Evolutionary conservation across 2,329 filamentous ascomycete genomes (phyloP).

Genomic region (Scolecobasidium constrictum): DNA sequence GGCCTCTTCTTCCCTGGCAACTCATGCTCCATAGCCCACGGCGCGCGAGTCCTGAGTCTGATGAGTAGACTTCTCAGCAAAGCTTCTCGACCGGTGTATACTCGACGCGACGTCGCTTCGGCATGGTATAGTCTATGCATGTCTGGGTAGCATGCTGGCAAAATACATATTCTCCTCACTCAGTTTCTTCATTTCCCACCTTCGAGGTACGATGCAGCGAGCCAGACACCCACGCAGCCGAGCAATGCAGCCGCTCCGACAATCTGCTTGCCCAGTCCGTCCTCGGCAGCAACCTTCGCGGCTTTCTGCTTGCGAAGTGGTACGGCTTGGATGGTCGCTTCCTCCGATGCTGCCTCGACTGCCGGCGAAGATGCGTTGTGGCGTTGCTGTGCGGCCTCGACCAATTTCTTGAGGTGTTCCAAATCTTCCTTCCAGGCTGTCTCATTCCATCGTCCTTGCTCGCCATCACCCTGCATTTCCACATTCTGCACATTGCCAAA

Average conservation of each 20-base stretch:
- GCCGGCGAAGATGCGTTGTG: slow-evolving; percentile 20
- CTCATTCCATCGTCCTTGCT: slow-evolving; percentile 30
- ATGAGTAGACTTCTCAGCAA: too few species aligned
- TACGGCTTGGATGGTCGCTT: slow-evolving; percentile 10
- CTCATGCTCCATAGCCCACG: too few species aligned
- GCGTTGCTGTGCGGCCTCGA: slow-evolving; percentile 40
- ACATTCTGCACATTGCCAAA: slow-evolving; percentile 98
- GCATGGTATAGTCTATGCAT: too few species aligned
- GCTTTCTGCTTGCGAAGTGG: slow-evolving; percentile 11
- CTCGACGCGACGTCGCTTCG: too few species aligned
- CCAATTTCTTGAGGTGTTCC: slow-evolving; percentile 54
- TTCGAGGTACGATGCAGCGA: slow-evolving; percentile 28
- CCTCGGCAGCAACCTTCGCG: slow-evolving; percentile 22
- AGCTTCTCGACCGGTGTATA: too few species aligned
- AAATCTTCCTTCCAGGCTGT: slow-evolving; percentile 56
- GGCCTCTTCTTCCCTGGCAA: too few species aligned
- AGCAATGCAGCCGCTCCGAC: slow-evolving; percentile 27
- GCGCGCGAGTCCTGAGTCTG: too few species aligned
- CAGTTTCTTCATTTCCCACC: slow-evolving; percentile 1
- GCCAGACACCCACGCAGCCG: slow-evolving; percentile 29
- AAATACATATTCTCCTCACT: too few species aligned
- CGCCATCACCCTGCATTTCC: slow-evolving; percentile 64
- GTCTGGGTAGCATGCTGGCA: too few species aligned
- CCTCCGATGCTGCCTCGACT: slow-evolving; percentile 12
- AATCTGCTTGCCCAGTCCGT: slow-evolving; percentile 28